Base-by-base conservation (phyloP, 768 basidiomycete genomes). In the Lyophyllum decastes region DNA sequence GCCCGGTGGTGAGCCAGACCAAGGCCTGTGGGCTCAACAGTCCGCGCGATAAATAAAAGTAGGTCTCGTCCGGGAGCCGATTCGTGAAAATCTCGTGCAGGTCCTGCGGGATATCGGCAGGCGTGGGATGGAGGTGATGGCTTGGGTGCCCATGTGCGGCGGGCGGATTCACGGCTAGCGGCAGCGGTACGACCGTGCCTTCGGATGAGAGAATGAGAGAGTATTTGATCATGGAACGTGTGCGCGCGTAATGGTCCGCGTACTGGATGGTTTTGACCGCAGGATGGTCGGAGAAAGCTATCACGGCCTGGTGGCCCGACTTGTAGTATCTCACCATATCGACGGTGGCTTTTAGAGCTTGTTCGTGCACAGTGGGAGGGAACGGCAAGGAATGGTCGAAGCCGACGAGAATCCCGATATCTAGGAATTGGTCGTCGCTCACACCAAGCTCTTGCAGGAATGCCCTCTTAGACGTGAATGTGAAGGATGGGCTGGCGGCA, bases 251-350 rank as follows among this genome's bases (percentile, higher is more conserved):
- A 41, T 88, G 82, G 63, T 98, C 96, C 46, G 82, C 69, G 70
- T 97, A 98, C 61, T 85, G 82, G 25, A 87, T 83, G 6, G 82
- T 71, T 71, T 93, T 94, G 47, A 94, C 87, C n/a, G 83, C 82
- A 3, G 89, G 92, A 66, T 94, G 90, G 61, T 95, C 92, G 33
- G 84, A 71, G 66, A 86, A 91, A 10, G 90, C 88, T 50, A 82
- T 77, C 2, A 94, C 88, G 33, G 92, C 89, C 6, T 87, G 86
- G 52, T 89, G 86, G 4, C 95, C 95, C 14, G 92, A 87, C 73
- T 95, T 95, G 80, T 93, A 93, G 73, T 92, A 90, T 64, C 89
- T 90, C 69, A 98, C 86, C 83, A 96, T 90, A 70, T 96, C 94
- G 48, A 95, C 88, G 21, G 90, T 90, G 24, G 89, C 87, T 70